These are phyloP conservation scores for Grammothele lineata DNA, from an alignment of 768 basidiomycete species.

Conservation along the genomic window DNA sequence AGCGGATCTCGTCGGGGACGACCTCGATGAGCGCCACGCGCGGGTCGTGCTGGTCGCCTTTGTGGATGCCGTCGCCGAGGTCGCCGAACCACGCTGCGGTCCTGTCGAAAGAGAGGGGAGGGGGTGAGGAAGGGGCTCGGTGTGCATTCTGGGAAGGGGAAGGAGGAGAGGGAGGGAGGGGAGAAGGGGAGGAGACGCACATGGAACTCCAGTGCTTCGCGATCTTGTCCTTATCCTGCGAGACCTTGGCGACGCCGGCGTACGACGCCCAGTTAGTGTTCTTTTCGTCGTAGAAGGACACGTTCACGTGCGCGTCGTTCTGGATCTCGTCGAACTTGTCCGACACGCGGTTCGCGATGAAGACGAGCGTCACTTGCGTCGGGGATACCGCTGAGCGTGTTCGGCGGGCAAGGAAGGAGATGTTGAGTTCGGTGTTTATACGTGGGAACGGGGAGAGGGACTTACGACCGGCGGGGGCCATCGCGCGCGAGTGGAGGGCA, in stretches of 20 bases:
- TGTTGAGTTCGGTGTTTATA: no score
- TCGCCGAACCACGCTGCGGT: slow-evolving; percentile 81
- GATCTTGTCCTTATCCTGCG: slow-evolving; percentile 57
- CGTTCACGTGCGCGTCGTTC: slow-evolving; percentile 74
- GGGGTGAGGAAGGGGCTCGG: not conserved
- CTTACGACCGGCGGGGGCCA: slow-evolving; percentile 70
- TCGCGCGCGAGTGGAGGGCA: slow-evolving; percentile 73
- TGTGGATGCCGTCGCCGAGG: slow-evolving; percentile 79
- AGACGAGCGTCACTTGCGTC: slow-evolving; percentile 53
- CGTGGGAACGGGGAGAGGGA: not conserved
- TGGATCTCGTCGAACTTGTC: slow-evolving; percentile 75
- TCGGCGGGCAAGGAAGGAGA: no score
- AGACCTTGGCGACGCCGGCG: slow-evolving; percentile 66
- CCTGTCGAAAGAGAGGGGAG: slow-evolving; percentile 29
- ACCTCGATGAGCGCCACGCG: slow-evolving; percentile 78
- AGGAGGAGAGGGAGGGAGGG: not conserved
- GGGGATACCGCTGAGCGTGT: slow-evolving; percentile 36
- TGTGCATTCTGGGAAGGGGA: slow-evolving; percentile 1
- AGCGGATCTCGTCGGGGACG: slow-evolving; percentile 74
- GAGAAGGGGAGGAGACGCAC: slow-evolving; percentile 30
- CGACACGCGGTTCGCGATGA: slow-evolving; percentile 71
- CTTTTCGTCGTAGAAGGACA: slow-evolving; percentile 66
- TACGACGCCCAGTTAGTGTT: slow-evolving; percentile 80
- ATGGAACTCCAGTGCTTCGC: slow-evolving; percentile 56
- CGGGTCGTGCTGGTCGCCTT: slow-evolving; percentile 76